A percentile compares a stretch with the other conserved stretches of the same genome.
phyloP scores from a whole-genome alignment of 2,329 filamentous ascomycete species.

The Karstenula rhodostoma region DNA sequence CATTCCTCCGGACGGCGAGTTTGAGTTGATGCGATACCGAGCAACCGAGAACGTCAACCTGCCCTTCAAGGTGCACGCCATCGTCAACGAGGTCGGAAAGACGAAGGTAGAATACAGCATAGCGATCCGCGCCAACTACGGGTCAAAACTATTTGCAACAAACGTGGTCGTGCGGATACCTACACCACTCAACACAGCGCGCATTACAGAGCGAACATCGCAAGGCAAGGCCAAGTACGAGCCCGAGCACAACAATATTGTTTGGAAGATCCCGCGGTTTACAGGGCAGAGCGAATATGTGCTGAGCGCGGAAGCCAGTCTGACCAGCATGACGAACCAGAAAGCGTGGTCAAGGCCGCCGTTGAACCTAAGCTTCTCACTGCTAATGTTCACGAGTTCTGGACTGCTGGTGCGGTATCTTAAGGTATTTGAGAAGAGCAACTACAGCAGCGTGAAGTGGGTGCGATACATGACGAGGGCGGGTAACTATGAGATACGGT shows the following conservation, averaged over 20 bases:
- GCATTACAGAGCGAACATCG: slow-evolving; percentile 89
- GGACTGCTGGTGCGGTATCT: slow-evolving; percentile 91
- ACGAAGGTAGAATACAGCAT: slow-evolving; percentile 99
- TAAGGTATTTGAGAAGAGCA: slow-evolving; percentile 99
- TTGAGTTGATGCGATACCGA: slow-evolving; percentile 98
- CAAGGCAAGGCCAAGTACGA: slow-evolving; percentile 99
- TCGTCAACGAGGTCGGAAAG: slow-evolving; percentile 96
- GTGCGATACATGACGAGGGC: slow-evolving; percentile 98
- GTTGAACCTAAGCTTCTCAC: slow-evolving; percentile 86
- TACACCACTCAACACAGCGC: slow-evolving; percentile 94
- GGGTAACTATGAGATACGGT: slow-evolving; percentile 97
- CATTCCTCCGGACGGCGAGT: slow-evolving; percentile 95
- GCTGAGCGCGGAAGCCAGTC: slow-evolving; percentile 87
- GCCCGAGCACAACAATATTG: slow-evolving; percentile 95
- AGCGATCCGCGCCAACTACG: slow-evolving; percentile 96
- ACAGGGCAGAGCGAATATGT: slow-evolving; percentile 98
- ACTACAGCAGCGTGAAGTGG: slow-evolving; percentile 99
- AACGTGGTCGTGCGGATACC: slow-evolving; percentile 95
- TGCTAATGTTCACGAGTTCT: slow-evolving; percentile 98
- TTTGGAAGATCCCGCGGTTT: slow-evolving; percentile 99
- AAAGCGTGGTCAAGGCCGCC: slow-evolving; percentile 96
- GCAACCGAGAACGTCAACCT: slow-evolving; percentile 98
- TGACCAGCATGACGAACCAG: slow-evolving; percentile 98
- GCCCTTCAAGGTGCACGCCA: slow-evolving; percentile 98
- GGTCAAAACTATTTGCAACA: slow-evolving; percentile 93